Evolutionary conservation across 169 alveolate genomes (phyloP).

Genomic region (Babesia ovis): DNA sequence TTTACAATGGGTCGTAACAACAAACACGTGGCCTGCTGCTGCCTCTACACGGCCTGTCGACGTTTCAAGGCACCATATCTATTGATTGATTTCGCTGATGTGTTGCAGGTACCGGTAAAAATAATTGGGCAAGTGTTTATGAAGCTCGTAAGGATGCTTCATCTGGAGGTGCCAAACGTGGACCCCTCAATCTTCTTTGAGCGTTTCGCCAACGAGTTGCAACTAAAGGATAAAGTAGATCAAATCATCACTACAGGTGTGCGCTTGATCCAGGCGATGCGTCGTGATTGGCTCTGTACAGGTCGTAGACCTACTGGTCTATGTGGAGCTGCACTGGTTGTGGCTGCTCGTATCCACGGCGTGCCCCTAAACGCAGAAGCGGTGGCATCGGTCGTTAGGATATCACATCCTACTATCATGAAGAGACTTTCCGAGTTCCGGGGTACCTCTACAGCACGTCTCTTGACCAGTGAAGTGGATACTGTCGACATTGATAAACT

Average conservation of each 20-base stretch:
- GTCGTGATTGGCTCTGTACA: constrained; percentile 96
- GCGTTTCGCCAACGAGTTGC: constrained; percentile 92
- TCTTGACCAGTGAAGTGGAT: constrained; percentile 91
- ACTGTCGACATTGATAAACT: constrained; percentile 79
- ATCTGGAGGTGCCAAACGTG: constrained; percentile 88
- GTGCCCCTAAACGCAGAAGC: constrained; percentile 83
- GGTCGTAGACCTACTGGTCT: constrained; percentile 99
- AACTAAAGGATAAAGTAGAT: constrained; percentile 89
- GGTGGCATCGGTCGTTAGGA: constrained; percentile 91
- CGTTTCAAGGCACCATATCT: constrained; percentile 91
- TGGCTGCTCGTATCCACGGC: constrained; percentile 97
- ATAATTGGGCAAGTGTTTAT: constrained; percentile 86
- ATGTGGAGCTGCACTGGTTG: constrained; percentile 98
- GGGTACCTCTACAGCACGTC: constrained; percentile 88
- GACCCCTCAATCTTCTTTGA: constrained; percentile 96
- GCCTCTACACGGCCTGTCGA: constrained; percentile 92
- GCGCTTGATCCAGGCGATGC: constrained; percentile 95
- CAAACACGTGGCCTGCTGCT: constrained; percentile 91
- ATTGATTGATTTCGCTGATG: constrained; percentile 94
- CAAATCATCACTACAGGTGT: constrained; percentile 93
- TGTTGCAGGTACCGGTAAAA: constrained; percentile 87
- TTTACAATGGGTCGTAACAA: constrained; percentile 93
- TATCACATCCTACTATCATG: constrained; percentile 92
- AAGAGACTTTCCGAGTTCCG: constrained; percentile 94
- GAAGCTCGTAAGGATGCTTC: constrained; percentile 87